phyloP scores from a whole-genome alignment of 768 basidiomycete genomes.

The Chiua virens region DNA sequence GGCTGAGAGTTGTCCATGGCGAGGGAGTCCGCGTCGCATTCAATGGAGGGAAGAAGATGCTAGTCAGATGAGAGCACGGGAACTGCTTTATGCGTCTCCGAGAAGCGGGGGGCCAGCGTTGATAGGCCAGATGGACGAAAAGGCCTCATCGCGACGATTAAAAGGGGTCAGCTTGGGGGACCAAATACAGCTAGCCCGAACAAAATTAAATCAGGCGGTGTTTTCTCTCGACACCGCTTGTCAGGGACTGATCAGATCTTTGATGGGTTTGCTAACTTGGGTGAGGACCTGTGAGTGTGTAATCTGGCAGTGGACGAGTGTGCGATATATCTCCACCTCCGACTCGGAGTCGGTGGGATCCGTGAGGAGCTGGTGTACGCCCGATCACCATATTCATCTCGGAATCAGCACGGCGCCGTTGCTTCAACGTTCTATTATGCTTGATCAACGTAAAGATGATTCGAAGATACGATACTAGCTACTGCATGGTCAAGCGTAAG shows the following conservation, averaged over 20 bases:
- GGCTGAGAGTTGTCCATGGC: constrained; percentile 13
- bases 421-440: no score
- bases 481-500: no score
- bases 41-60: background rate
- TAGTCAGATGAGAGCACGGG: no score
- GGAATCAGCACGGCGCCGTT: no score
- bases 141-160: constrained; percentile 21
- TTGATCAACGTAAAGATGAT: no score
- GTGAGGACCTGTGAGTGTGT: background rate
- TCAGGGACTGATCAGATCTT: constrained; percentile 1
- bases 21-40: background rate
- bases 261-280: constrained; percentile 11
- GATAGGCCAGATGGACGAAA: background rate
- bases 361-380: no score
- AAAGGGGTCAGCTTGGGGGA: constrained; percentile 4
- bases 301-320: background rate
- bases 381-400: no score
- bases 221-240: constrained; percentile 17
- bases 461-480: no score
- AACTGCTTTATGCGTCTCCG: background rate
- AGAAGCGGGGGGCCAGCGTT: constrained; percentile 3
- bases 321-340: constrained; percentile 5
- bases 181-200: background rate
- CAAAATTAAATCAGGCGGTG: constrained; percentile 11
- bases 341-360: no score